Conservation (phyloP, 2,329 filamentous ascomycete species). For the Fusarium dimerum region DNA sequence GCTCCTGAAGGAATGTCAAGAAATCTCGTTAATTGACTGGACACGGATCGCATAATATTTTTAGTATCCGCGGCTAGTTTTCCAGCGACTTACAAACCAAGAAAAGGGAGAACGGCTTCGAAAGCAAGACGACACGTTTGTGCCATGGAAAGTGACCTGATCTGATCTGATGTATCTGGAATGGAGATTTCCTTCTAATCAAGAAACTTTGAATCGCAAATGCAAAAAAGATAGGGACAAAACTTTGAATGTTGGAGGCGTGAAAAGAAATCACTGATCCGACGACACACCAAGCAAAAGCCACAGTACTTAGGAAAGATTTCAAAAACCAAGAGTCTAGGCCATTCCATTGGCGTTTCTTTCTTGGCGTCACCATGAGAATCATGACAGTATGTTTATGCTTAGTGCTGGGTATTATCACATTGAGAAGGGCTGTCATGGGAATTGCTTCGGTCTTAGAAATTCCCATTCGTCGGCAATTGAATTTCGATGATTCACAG, state of each 20-base stretch:
- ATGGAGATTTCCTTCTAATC: background rate
- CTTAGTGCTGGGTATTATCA: background rate
- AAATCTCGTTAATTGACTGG: no score
- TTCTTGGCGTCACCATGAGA: constrained; percentile 1
- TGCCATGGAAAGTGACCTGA: no score
- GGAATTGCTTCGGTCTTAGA: background rate
- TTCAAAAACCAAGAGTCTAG: constrained; percentile 7
- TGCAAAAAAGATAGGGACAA: no score
- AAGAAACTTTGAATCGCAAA: background rate
- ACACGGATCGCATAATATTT: no score
- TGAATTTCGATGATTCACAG: no score
- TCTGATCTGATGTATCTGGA: no score
- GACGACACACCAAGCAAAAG: background rate
- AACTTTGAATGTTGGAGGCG: no score
- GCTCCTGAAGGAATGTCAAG: background rate
- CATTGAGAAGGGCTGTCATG: background rate
- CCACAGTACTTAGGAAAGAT: background rate
- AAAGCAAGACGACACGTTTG: no score
- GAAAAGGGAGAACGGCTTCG: no score
- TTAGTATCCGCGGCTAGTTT: no score
- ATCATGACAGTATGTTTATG: background rate
- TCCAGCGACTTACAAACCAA: no score
- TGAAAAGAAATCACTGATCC: no score
- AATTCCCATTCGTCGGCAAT: background rate
- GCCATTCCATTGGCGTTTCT: constrained; percentile 4